A percentile compares a stretch with the other conserved stretches of the same genome.
Evolutionary conservation across 345 rosid species (phyloP).

Genomic region (Clausena lansium): DNA sequence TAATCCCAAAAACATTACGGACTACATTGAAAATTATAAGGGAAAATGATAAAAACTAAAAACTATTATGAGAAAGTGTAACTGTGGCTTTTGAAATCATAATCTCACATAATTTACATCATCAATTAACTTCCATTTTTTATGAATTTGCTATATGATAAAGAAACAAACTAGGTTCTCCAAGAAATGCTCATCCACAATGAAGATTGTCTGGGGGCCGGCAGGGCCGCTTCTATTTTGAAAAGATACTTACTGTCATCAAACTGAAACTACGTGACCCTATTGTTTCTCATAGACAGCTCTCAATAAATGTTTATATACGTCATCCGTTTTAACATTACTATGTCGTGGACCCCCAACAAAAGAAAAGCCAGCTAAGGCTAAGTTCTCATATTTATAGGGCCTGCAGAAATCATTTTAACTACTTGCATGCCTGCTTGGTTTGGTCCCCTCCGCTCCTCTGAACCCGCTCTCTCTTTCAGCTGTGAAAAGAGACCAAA

Average conservation of each 20-base stretch:
- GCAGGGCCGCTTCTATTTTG: background rate
- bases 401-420: slow-evolving; percentile 15
- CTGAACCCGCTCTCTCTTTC: background rate
- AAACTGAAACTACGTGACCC: background rate
- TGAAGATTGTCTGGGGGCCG: background rate
- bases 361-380: slow-evolving; percentile 13
- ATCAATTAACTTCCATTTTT: background rate
- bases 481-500: background rate
- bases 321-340: slow-evolving; percentile 3
- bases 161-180: slow-evolving; percentile 10
- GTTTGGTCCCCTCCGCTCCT: slow-evolving; percentile 20
- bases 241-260: background rate
- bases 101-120: background rate
- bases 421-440: background rate
- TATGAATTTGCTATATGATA: background rate
- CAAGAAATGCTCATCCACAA: slow-evolving; percentile 27
- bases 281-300: background rate
- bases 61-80: too few species aligned
- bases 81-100: background rate
- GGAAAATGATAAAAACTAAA: too few species aligned
- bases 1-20: background rate
- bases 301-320: too few species aligned
- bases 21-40: background rate
- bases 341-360: slow-evolving; percentile 18
- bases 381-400: slow-evolving; percentile 7